Evolutionary conservation across 106 monocot species (phyloP), one percentile per base, ranked within the genome.

Genomic region (Allium sativum): DNA sequence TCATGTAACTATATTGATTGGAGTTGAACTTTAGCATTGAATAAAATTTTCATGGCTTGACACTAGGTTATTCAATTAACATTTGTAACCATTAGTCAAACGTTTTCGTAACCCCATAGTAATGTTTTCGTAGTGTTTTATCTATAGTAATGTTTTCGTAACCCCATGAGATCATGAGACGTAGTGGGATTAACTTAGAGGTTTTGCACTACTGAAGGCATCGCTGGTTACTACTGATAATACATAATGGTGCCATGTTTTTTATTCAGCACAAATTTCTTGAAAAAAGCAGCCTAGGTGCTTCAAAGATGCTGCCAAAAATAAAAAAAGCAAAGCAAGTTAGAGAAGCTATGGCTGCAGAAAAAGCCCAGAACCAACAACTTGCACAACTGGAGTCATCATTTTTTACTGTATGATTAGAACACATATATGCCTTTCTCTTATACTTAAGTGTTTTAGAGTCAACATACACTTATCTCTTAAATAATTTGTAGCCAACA

Each of bases 201-300:
- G n/a, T n/a, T n/a, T n/a, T n/a, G n/a, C n/a, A 31, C 31, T 1
- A 5, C 31, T 1, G 31, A 31, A 31, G 31, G 31, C 31, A 31
- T 31, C 5, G 31, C 31, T 31, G 5, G 5, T 31, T 31, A 31
- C 4, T 31, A 31, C 2, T 31, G 31, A 31, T 31, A 31, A 31
- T 31, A 31, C 31, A 31, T 3, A 31, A 31, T 31, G 31, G 31
- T 31, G 31, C 31, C 31, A 31, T 31, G 31, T 31, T 70, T 45
- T n/a, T 45, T 41, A 16, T 64, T 18, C 88, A 98, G 98, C 98
- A 98, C 68, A 98, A 92, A 65, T 91, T 98, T 69, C 82, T 92
- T 68, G 98, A 98, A 58, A 98, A 82, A 62, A 82, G 85, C 56
- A 82, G 72, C 13, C 73, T 66, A 61, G 92, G 88, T 70, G 98